These are phyloP conservation scores for Vaccinium vitisidaea DNA, from an alignment of 148 eudicot genomes.

Conservation along the genomic window DNA sequence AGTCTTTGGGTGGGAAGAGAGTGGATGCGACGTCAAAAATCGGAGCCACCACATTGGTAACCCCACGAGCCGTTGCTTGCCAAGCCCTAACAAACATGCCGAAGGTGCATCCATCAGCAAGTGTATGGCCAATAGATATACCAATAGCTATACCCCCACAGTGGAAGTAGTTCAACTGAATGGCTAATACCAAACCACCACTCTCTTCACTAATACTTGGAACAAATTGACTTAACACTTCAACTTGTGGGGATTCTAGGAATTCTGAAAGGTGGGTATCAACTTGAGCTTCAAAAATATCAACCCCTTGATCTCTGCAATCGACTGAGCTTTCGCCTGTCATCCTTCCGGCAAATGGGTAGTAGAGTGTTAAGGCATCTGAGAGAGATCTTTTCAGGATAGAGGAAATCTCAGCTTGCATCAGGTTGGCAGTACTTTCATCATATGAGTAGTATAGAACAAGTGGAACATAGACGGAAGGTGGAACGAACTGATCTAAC, in stretches of 20 bases:
- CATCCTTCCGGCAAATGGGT: conserved; percentile 41
- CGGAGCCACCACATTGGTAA: conserved; percentile 16
- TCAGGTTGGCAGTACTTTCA: not conserved
- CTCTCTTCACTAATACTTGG: not conserved
- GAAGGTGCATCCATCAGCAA: conserved; percentile 2
- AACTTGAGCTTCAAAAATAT: no score
- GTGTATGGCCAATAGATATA: conserved; percentile 30
- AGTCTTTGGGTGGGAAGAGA: conserved; percentile 26
- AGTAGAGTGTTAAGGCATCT: conserved; percentile 31
- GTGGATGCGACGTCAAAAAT: conserved; percentile 21
- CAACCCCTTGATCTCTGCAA: no score
- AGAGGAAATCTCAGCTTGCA: conserved; percentile 13
- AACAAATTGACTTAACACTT: no score
- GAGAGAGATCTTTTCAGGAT: conserved; percentile 27
- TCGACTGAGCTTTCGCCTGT: no score
- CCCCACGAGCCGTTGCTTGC: conserved; percentile 22
- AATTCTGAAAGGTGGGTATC: no score
- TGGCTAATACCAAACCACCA: conserved; percentile 16
- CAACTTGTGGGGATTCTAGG: no score
- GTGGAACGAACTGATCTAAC: conserved; percentile 34
- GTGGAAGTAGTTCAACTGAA: conserved; percentile 11
- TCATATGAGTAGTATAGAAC: conserved; percentile 32
- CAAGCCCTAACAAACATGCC: conserved; percentile 34
- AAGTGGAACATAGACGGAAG: conserved; percentile 19
- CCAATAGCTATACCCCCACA: conserved; percentile 43